Conservation (phyloP, 352 stramenopile species). For the Pythium apleroticum region DNA sequence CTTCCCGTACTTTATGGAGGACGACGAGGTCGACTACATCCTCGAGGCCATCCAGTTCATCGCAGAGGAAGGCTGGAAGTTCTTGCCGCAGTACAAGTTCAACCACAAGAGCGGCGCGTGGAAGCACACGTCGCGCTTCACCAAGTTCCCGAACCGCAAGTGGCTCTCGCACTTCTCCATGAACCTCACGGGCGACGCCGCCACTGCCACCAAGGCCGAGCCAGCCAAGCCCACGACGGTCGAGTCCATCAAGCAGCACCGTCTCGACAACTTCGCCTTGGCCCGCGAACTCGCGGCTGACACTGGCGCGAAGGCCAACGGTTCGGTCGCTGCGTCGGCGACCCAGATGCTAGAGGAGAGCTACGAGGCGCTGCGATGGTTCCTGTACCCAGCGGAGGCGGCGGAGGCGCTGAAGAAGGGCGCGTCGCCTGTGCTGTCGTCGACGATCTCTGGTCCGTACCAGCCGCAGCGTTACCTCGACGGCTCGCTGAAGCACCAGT, state of each 20-base stretch:
- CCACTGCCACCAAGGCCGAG: slow-evolving; percentile 7
- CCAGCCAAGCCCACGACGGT: not conserved
- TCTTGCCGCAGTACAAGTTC: slow-evolving; percentile 92
- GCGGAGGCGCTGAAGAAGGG: slow-evolving; percentile 17
- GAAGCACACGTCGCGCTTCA: slow-evolving; percentile 57
- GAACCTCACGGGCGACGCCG: slow-evolving; percentile 8
- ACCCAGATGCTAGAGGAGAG: slow-evolving; percentile 28
- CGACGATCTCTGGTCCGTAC: slow-evolving; percentile 25
- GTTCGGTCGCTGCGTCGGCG: slow-evolving; percentile 19
- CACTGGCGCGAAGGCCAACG: slow-evolving; percentile 10
- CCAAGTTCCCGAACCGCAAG: slow-evolving; percentile 28
- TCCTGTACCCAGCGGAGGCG: slow-evolving; percentile 44
- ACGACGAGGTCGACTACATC: slow-evolving; percentile 91
- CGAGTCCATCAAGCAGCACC: slow-evolving; percentile 19
- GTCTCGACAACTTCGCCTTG: slow-evolving; percentile 21
- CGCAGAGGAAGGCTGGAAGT: slow-evolving; percentile 85
- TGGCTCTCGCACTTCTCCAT: slow-evolving; percentile 31
- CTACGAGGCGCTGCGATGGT: slow-evolving; percentile 42
- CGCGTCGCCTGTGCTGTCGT: not conserved
- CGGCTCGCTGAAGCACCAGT: slow-evolving; percentile 48
- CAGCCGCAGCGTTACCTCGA: slow-evolving; percentile 43
- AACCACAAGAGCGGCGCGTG: slow-evolving; percentile 94
- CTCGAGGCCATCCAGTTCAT: slow-evolving; percentile 90
- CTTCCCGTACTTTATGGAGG: slow-evolving; percentile 74
- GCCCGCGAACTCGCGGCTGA: slow-evolving; percentile 23